These are phyloP conservation scores for Saccharomycopsis crataegensis DNA, from an alignment of 1,139 yeast species.

Conservation along the genomic window DNA sequence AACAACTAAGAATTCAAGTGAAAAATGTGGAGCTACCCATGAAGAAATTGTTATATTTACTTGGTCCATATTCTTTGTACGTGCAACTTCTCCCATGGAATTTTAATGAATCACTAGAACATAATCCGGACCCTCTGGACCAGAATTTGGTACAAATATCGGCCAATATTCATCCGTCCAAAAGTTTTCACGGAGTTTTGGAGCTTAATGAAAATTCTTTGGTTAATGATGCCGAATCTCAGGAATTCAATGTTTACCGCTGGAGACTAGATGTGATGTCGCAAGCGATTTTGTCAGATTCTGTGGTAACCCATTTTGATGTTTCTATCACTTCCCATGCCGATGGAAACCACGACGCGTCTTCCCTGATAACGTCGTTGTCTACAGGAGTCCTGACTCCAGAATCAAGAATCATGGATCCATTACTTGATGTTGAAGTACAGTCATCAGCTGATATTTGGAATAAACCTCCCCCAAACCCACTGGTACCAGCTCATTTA, in stretches of 20 bases:
- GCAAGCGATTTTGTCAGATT: constrained; percentile 12
- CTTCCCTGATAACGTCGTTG: background rate
- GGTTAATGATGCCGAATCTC: background rate
- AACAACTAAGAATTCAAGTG: background rate
- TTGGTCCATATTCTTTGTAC: constrained; percentile 16
- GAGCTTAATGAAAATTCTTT: constrained; percentile 11
- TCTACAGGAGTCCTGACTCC: background rate
- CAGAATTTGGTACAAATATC: constrained; percentile 10
- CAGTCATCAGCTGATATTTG: constrained; percentile 68
- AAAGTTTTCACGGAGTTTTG: constrained; percentile 6
- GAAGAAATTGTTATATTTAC: constrained; percentile 11
- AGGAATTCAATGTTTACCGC: background rate
- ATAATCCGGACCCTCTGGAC: constrained; percentile 16
- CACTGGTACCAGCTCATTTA: constrained; percentile 52
- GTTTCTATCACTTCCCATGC: background rate
- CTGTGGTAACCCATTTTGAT: constrained; percentile 1
- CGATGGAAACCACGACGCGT: background rate
- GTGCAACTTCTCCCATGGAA: constrained; percentile 15
- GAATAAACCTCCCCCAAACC: constrained; percentile 49
- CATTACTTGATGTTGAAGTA: constrained; percentile 34
- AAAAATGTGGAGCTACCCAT: constrained; percentile 12
- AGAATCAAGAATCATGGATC: too few relatives aligned
- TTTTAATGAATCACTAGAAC: constrained; percentile 7
- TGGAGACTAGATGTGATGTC: constrained; percentile 17
- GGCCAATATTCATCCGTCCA: constrained; percentile 13